These are phyloP conservation scores for Senna siamea DNA, from an alignment of 306 rosid species.

Conservation along the genomic window DNA sequence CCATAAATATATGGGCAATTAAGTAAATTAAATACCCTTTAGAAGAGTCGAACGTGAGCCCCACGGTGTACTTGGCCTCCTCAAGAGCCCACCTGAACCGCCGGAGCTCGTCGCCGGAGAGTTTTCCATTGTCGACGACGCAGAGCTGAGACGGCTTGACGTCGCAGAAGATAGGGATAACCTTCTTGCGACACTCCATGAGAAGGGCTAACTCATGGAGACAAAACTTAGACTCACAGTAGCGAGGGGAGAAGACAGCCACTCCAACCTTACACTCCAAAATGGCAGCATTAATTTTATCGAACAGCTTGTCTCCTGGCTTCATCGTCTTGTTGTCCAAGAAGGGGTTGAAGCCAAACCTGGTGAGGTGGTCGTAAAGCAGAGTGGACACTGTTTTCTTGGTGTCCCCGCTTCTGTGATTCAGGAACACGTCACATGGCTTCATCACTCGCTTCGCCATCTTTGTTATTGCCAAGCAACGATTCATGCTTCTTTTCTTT, in stretches of 20 bases:
- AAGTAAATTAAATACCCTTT: slow-evolving; percentile 75
- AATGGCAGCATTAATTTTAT: slow-evolving; percentile 69
- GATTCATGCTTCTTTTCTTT: slow-evolving; percentile 46
- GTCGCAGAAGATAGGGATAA: slow-evolving; percentile 86
- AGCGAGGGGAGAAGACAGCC: slow-evolving; percentile 76
- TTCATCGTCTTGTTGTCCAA: slow-evolving; percentile 82
- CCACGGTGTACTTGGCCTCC: slow-evolving; percentile 66
- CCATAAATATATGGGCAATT: too few relatives aligned
- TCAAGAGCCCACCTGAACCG: slow-evolving; percentile 68
- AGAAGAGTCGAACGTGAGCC: slow-evolving; percentile 68
- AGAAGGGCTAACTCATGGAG: slow-evolving; percentile 83
- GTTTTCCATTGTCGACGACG: slow-evolving; percentile 38
- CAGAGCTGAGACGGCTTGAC: slow-evolving; percentile 74
- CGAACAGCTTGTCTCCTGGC: slow-evolving; percentile 89
- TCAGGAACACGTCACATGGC: slow-evolving; percentile 78
- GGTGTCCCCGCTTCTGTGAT: slow-evolving; percentile 80
- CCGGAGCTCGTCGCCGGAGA: slow-evolving; percentile 45
- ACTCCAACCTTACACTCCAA: slow-evolving; percentile 68
- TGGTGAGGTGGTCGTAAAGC: slow-evolving; percentile 65
- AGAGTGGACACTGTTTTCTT: slow-evolving; percentile 66
- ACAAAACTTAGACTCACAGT: slow-evolving; percentile 83
- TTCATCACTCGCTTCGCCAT: slow-evolving; percentile 37
- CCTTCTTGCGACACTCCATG: slow-evolving; percentile 65
- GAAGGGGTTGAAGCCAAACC: slow-evolving; percentile 57
- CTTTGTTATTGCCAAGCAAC: slow-evolving; percentile 41